Evolutionary conservation across 148 eudicot genomes (phyloP).

Genomic region (Amaranthus palmeri): DNA sequence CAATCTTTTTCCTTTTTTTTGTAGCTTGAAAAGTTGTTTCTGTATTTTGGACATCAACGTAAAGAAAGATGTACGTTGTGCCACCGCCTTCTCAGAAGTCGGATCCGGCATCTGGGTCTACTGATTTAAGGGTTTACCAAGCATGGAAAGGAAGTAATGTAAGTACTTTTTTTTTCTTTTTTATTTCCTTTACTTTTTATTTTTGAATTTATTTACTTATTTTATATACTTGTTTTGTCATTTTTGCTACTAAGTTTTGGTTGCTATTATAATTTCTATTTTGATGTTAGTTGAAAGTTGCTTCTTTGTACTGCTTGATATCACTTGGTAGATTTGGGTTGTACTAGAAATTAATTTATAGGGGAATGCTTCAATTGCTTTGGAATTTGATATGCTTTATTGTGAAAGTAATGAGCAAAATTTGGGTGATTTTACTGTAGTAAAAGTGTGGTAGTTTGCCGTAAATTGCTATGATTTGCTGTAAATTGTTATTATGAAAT

Average conservation of each 20-base stretch:
- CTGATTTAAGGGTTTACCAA: constrained; percentile 69
- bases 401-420: not conserved
- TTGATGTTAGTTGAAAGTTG: not conserved
- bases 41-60: not conserved
- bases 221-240: not conserved
- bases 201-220: not conserved
- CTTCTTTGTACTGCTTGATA: constrained; percentile 1
- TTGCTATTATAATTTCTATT: not conserved
- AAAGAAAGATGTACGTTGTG: constrained; percentile 72
- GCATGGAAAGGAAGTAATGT: constrained; percentile 98
- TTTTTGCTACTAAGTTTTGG: constrained; percentile 9
- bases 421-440: not conserved
- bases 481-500: too few relatives aligned
- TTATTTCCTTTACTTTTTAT: not conserved
- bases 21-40: not conserved
- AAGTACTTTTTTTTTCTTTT: constrained; percentile 16
- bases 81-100: constrained; percentile 70
- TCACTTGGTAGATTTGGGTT: constrained; percentile 13
- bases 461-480: too few relatives aligned
- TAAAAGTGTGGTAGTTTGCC: not conserved
- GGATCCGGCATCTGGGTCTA: constrained; percentile 61
- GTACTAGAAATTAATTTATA: not conserved
- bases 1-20: not conserved
- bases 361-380: constrained; percentile 6
- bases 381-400: constrained; percentile 8